Evolutionary conservation across 2,329 filamentous ascomycete species (phyloP), one percentile per base, ranked within the genome.

Genomic region (Sarocladiaceae sp.): DNA sequence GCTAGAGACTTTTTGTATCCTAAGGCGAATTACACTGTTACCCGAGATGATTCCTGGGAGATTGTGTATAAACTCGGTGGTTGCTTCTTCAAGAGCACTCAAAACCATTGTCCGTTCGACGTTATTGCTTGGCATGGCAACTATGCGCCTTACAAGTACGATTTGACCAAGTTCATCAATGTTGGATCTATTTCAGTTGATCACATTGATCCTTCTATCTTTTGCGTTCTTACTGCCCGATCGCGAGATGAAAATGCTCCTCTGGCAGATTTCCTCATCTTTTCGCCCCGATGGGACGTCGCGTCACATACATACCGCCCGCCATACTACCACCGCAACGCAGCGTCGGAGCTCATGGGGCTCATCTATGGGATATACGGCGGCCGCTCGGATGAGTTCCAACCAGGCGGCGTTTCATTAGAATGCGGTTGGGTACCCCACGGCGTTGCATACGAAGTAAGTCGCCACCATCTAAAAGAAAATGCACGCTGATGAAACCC

Each of bases 121-220:
- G 80, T 92, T 0, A 87, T 90, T 2, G 87, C 84, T 3, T 92
- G 88, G 87, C 88, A 92, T 63, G 88, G 88, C 39, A 87, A 83
- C 59, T 91, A 88, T 36, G 12, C 15, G 33, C 88, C 88, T 0
- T 90, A 84, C 75, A 93, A 92, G 67, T 93, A 92, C 69, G 88
- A 91, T 61, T 76, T 93, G 1, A 86, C 84, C n/a, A 82, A 86
- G 22, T 92, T 90, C 74, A 87, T 84, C 65, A 82, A 81, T 40
- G 83, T 92, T 29, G 88, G 87, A 29, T 83, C 77, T 55, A 82
- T 88, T 57, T 85, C 82, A 18, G 88, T 80, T 62, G 88, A 92
- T 66, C 88, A 93, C 62, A 87, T 87, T 0, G 88, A 92, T 62
- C 88, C 88, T 0, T 84, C 79, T 54, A 91, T 93, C 65, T 92